Conservation (phyloP, 495 filamentous ascomycete genomes). For the Trichoderma virens region DNA sequence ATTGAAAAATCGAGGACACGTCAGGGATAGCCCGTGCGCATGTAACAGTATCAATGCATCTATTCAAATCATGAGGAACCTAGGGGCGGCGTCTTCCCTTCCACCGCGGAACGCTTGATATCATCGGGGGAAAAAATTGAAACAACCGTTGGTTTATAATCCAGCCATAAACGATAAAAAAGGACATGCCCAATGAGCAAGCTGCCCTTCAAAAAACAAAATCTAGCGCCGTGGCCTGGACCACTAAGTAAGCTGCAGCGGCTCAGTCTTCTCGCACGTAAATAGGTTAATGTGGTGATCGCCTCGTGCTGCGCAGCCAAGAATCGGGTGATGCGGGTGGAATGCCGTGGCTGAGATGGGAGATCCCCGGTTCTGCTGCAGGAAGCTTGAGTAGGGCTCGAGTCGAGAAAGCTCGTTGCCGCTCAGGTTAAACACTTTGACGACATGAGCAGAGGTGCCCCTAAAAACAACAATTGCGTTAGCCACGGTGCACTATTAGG, state of each 20-base stretch:
- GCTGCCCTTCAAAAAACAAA: background rate
- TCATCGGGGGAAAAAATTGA: background rate
- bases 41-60: background rate
- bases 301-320: slow-evolving; percentile 71
- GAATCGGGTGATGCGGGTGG: slow-evolving; percentile 89
- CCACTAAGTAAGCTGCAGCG: slow-evolving; percentile 1
- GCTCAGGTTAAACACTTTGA: slow-evolving; percentile 87
- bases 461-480: slow-evolving; percentile 36
- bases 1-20: background rate
- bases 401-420: slow-evolving; percentile 66
- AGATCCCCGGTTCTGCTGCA: slow-evolving; percentile 65
- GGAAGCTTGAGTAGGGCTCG: slow-evolving; percentile 83
- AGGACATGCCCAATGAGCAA: background rate
- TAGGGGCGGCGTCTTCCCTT: background rate
- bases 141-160: background rate
- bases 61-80: slow-evolving; percentile 5
- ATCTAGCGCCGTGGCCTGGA: background rate
- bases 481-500: background rate
- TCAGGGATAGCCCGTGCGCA: background rate
- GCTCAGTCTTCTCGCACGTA: slow-evolving; percentile 36
- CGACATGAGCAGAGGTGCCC: slow-evolving; percentile 76
- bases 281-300: slow-evolving; percentile 71
- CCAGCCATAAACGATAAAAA: background rate
- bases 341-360: slow-evolving; percentile 87
- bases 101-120: background rate